These are phyloP conservation scores for Arthrobotrys conoides DNA, from an alignment of 2,329 filamentous ascomycete genomes.

Conservation along the genomic window DNA sequence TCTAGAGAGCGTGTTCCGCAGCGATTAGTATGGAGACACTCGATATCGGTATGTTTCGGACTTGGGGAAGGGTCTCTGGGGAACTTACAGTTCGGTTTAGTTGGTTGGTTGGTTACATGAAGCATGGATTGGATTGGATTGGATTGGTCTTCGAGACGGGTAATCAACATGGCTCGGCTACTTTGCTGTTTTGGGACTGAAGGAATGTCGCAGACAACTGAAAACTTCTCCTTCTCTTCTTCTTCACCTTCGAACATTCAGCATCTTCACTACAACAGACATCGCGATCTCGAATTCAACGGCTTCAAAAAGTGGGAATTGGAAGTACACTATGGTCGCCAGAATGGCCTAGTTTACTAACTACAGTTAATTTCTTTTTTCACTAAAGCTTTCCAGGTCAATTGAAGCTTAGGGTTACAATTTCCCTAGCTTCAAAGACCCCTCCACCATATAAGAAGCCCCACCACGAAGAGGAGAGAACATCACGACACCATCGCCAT, in stretches of 20 bases:
- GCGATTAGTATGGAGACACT: too few relatives aligned
- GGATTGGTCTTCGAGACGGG: constrained; percentile 18
- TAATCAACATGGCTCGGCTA: constrained; percentile 18
- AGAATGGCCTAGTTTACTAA: constrained; percentile 14
- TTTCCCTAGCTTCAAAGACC: neutral
- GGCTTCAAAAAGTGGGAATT: constrained; percentile 17
- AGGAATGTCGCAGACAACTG: constrained; percentile 24
- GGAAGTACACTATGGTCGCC: neutral
- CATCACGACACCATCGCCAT: neutral
- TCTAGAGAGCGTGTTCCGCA: constrained; percentile 5
- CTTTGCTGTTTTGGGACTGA: constrained; percentile 30
- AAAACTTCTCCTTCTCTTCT: constrained; percentile 10
- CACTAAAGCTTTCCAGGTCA: neutral
- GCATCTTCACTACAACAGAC: neutral
- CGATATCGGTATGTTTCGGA: too few relatives aligned
- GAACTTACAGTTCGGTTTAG: too few relatives aligned
- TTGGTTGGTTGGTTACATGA: too few relatives aligned
- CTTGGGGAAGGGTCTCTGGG: too few relatives aligned
- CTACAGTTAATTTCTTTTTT: neutral
- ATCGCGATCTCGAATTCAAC: constrained; percentile 19
- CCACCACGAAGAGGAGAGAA: neutral
- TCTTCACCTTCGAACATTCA: neutral
- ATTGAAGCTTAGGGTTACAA: constrained; percentile 18
- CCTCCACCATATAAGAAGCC: neutral
- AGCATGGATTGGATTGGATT: too few relatives aligned